Percentiles rank a stretch among this genome's conserved stretches.
These are phyloP conservation scores for Lactifluus echinatus DNA, from an alignment of 768 basidiomycete species.

Conservation along the genomic window DNA sequence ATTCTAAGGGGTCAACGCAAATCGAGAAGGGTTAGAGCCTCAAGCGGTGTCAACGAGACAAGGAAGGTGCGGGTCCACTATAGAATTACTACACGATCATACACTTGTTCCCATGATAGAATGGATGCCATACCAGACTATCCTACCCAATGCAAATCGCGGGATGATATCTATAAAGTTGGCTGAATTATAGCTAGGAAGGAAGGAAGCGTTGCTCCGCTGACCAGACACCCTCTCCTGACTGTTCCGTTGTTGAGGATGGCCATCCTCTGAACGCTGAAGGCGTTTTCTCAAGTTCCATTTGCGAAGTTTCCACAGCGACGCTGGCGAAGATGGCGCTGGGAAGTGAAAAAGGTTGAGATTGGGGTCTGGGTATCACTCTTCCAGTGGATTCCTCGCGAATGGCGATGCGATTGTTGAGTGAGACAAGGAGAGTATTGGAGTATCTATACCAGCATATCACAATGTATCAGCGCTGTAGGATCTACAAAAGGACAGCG, in stretches of 20 bases:
- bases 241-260: not conserved
- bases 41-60: too few species aligned
- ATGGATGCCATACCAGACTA: too few species aligned
- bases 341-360: not conserved
- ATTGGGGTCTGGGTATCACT: not conserved
- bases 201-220: not conserved
- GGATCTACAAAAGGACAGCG: not conserved
- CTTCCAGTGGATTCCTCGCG: not conserved
- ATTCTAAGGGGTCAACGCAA: too few species aligned
- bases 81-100: too few species aligned
- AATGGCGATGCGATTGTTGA: conserved; percentile 19
- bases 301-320: not conserved
- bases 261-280: not conserved
- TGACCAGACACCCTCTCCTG: not conserved
- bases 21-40: too few species aligned
- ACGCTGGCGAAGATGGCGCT: not conserved
- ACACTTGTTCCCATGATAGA: too few species aligned
- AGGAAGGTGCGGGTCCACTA: too few species aligned
- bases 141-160: too few species aligned
- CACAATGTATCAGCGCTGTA: not conserved
- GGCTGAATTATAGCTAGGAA: too few species aligned
- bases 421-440: conserved; percentile 24
- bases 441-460: conserved; percentile 11
- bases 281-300: not conserved
- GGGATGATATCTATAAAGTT: too few species aligned